Percentiles rank a stretch among this genome's conserved stretches.
Conservation (phyloP, 2,329 filamentous ascomycete genomes). For the Exophiala calicioides region DNA sequence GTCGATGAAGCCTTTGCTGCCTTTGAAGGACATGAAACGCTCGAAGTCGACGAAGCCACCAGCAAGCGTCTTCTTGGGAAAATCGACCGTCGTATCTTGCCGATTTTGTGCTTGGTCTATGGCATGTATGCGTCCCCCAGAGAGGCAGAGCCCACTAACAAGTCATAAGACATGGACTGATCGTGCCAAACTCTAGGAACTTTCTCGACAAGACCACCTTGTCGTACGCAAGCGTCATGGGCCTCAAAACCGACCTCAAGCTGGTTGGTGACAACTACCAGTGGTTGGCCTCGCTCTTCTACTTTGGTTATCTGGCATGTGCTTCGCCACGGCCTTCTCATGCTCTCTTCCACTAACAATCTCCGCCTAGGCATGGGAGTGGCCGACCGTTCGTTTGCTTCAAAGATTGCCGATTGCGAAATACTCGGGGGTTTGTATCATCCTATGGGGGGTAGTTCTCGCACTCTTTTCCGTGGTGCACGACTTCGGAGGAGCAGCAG, state of each 20-base stretch:
- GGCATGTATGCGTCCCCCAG: conserved; percentile 49
- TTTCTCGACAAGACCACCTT: conserved; percentile 56
- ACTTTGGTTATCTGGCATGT: background rate
- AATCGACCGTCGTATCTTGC: conserved; percentile 64
- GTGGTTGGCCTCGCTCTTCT: conserved; percentile 41
- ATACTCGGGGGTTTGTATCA: conserved; percentile 61
- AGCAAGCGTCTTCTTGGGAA: conserved; percentile 60
- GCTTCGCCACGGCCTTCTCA: conserved; percentile 51
- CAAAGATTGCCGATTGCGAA: conserved; percentile 65
- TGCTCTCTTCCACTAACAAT: background rate
- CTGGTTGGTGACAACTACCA: conserved; percentile 48
- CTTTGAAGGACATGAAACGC: conserved; percentile 51
- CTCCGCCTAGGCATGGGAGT: conserved; percentile 34
- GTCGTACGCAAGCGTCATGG: conserved; percentile 56
- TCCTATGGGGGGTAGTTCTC: conserved; percentile 51
- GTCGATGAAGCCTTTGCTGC: conserved; percentile 62
- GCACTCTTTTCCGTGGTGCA: conserved; percentile 54
- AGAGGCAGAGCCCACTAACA: background rate
- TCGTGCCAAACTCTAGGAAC: conserved; percentile 37
- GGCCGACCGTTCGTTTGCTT: conserved; percentile 64
- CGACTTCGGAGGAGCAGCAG: conserved; percentile 46
- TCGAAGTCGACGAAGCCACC: conserved; percentile 57
- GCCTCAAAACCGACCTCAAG: conserved; percentile 48
- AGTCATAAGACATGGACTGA: background rate
- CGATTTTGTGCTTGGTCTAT: conserved; percentile 59